Conservation (phyloP, 148 eudicot genomes). For the Diospyros kaki region DNA sequence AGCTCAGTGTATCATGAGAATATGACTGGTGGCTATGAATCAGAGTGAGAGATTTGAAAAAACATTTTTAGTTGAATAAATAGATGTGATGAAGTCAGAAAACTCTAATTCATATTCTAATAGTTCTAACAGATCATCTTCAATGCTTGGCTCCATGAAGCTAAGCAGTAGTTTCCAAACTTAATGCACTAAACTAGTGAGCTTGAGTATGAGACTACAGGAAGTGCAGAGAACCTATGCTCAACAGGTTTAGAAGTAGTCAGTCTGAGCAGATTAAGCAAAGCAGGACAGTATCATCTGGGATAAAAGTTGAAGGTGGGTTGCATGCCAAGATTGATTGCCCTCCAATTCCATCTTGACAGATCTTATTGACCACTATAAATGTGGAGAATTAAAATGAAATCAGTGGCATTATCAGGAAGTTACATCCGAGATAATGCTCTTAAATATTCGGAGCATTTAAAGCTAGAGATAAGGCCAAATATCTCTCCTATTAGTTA, state of each 20-base stretch:
- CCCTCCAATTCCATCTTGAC: background rate
- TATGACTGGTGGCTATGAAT: background rate
- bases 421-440: no score
- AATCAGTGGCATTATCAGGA: no score
- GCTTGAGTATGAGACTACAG: background rate
- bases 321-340: background rate
- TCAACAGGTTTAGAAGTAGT: background rate
- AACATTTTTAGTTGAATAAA: background rate
- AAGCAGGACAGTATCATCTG: background rate
- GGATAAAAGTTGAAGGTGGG: no score
- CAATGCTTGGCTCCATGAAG: background rate
- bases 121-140: background rate
- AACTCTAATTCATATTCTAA: background rate
- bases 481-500: no score
- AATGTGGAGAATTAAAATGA: no score
- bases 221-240: background rate
- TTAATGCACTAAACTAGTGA: background rate
- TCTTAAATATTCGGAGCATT: no score
- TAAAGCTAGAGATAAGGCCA: no score
- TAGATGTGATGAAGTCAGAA: slow-evolving; percentile 4
- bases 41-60: background rate
- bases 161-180: background rate
- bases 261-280: background rate
- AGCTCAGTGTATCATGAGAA: background rate
- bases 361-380: background rate